A percentile compares a stretch with the other conserved stretches of the same genome.
Evolutionary conservation across 768 basidiomycete genomes (phyloP).

Genomic region (Lenzites betulinus): DNA sequence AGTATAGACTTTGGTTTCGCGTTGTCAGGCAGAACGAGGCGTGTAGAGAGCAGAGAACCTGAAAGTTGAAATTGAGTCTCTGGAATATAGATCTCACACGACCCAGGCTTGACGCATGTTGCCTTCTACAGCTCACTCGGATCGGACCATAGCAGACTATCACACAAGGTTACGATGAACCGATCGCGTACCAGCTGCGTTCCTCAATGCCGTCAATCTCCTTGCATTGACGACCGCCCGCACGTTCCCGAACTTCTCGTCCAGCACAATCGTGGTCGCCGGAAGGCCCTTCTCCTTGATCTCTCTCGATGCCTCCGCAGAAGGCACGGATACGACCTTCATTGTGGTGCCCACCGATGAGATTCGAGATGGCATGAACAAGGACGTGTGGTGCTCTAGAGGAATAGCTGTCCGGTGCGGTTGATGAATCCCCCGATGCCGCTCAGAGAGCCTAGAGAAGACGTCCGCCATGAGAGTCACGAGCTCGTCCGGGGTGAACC

Average conservation of each 20-base stretch:
- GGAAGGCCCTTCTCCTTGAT: slow-evolving; percentile 57
- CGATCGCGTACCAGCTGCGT: slow-evolving; percentile 65
- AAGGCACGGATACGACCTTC: slow-evolving; percentile 83
- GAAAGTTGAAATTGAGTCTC: no score
- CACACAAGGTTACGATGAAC: neutral
- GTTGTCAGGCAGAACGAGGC: slow-evolving; percentile 45
- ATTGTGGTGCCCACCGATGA: slow-evolving; percentile 56
- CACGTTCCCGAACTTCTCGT: slow-evolving; percentile 68
- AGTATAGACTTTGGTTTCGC: slow-evolving; percentile 47
- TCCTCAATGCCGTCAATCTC: slow-evolving; percentile 76
- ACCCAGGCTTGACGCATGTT: no score
- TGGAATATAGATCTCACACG: no score
- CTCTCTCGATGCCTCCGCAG: slow-evolving; percentile 35
- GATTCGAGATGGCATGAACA: slow-evolving; percentile 86
- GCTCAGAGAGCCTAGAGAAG: slow-evolving; percentile 49
- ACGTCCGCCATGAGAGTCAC: slow-evolving; percentile 59
- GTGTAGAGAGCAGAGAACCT: slow-evolving; percentile 73
- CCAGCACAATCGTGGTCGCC: slow-evolving; percentile 73
- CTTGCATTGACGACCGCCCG: slow-evolving; percentile 80
- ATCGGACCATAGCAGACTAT: no score
- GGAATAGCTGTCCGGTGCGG: slow-evolving; percentile 65
- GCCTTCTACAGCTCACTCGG: no score
- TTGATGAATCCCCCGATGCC: slow-evolving; percentile 14
- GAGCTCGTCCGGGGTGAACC: slow-evolving; percentile 47
- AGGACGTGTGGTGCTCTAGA: slow-evolving; percentile 54